Evolutionary conservation across 1,139 yeast genomes (phyloP), one percentile per base, ranked within the genome.

Genomic region (Blastobotrys capitulatus): DNA sequence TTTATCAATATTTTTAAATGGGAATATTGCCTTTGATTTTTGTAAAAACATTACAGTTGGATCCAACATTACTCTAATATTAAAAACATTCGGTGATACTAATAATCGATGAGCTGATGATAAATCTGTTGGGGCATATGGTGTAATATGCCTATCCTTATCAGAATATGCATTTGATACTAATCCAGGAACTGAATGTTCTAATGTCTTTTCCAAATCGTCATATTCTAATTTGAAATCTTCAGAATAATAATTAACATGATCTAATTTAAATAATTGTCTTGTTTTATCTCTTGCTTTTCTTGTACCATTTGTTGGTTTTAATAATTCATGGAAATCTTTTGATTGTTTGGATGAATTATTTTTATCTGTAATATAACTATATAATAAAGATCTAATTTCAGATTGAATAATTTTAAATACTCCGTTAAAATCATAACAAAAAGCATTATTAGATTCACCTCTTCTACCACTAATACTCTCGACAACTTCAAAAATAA

Each of bases 31-130:
- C 38, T 70, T 71, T 1, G 82, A 71, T 2, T 80, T 76, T 25
- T 80, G 79, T 22, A 77, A 67, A 57, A 83, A 82, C 13, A 77
- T 67, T 46, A 83, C 74, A 31, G 83, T 77, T 46, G 79, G 77
- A 51, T 81, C 87, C 51, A 82, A 65, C 26, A 88, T 77, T 2
- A 86, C 77, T 56, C 94, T 77, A 83, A 89, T 86, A 60, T 89
- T 87, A 67, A 85, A 82, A n/a, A 88, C 77, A 59, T 82, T 82
- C 4, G 88, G 80, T 0, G 86, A 82, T 1, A 86, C 86, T 40
- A 90, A 71, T 1, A 84, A 77, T 52, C 83, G 83, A 49, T 85
- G 83, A 55, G 60, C 53, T 20, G 64, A 53, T 10, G 56, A 54
- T 13, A 58, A 47, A 32, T 56, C 60, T 9, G 57, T 55, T 6